Conservation (phyloP, 2,329 filamentous ascomycete species). For the Sporothrix curviconia region DNA sequence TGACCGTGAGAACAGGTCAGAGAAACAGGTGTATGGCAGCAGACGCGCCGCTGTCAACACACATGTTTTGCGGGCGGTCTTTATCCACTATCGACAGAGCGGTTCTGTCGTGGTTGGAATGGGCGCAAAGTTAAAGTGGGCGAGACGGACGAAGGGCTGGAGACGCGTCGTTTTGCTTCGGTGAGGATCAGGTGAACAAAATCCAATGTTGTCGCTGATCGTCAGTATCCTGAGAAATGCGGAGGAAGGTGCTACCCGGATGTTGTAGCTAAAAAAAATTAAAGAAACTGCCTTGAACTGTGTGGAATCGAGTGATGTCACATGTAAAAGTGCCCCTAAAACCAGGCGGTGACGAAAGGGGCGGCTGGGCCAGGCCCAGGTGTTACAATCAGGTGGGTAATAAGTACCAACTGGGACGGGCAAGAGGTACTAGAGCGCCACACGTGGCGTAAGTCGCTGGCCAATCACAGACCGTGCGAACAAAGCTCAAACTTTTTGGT, state of each 20-base stretch:
- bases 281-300: not conserved
- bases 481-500: too few relatives aligned
- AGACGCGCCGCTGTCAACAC: not conserved
- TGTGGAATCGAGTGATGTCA: slow-evolving; percentile 2
- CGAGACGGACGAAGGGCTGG: not conserved
- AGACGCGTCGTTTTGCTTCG: too few relatives aligned
- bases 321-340: not conserved
- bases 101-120: not conserved
- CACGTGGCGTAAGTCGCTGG: not conserved
- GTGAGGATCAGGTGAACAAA: not conserved
- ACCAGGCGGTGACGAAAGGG: not conserved
- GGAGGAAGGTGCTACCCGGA: too few relatives aligned
- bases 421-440: not conserved
- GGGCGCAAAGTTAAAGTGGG: not conserved
- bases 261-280: too few relatives aligned
- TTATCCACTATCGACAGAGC: not conserved
- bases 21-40: too few relatives aligned
- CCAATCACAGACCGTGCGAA: not conserved
- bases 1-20: too few relatives aligned
- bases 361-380: too few relatives aligned
- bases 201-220: too few relatives aligned
- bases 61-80: not conserved
- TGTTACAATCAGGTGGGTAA: too few relatives aligned
- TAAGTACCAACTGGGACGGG: too few relatives aligned
- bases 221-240: too few relatives aligned